Evolutionary conservation across 495 filamentous ascomycete genomes (phyloP), one percentile per base, ranked within the genome.

Genomic region (Penicillium crystallinum): DNA sequence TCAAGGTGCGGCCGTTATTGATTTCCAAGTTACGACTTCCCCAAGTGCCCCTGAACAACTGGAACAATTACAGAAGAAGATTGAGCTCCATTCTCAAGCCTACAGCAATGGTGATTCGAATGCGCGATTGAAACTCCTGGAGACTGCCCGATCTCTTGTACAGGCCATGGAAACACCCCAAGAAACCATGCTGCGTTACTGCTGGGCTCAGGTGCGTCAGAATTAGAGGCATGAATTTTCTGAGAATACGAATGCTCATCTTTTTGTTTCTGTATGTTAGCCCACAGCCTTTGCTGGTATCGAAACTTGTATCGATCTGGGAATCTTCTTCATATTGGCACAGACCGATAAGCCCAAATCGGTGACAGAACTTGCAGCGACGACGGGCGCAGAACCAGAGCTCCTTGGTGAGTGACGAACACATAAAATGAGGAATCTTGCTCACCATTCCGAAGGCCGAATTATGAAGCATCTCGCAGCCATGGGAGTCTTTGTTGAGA

Each of bases 401-500:
- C 46, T 69, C n/a, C 59, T 69, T 17, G 53, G 66, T 68, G 10
- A 39, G 53, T 43, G n/a, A 3, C 9, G 14, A 23, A 41, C 21
- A 8, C 17, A 6, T 29, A 4, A n/a, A n/a, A n/a, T n/a, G n/a
- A n/a, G n/a, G n/a, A n/a, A n/a, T n/a, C n/a, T n/a, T n/a, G n/a
- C n/a, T n/a, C n/a, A n/a, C n/a, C n/a, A n/a, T 22, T n/a, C 2
- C 27, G 11, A 23, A 55, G 59, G 49, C 2, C 70, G 68, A 6
- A 49, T 76, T 25, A 56, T 78, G 52, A 67, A 66, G 35, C 75
- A 80, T 42, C 55, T 78, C 1, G 71, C 67, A 3, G 67, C 75
- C 35, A 73, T 74, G 65, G 69, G 68, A 1, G 57, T 73, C 42
- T 54, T 80, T 11, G 41, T 40, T 15, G 67, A 79, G 55, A 69